A percentile compares a stretch with the other conserved stretches of the same genome.
These are phyloP conservation scores for Epichloe uncinata DNA, from an alignment of 2,329 filamentous ascomycete species.

Conservation along the genomic window DNA sequence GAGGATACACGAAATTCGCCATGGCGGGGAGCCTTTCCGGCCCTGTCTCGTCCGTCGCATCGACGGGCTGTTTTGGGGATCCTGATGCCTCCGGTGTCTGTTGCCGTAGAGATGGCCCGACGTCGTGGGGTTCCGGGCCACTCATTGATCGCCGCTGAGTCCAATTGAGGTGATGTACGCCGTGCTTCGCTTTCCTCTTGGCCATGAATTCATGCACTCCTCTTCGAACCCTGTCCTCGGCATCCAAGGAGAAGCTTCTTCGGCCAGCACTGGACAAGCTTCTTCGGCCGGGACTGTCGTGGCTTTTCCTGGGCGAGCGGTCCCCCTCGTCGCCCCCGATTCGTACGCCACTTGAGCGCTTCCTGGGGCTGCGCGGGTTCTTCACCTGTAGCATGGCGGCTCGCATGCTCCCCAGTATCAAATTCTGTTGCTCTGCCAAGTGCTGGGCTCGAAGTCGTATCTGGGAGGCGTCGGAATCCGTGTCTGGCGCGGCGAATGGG, in stretches of 20 bases:
- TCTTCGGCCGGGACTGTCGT: conserved; percentile 19
- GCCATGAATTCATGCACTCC: conserved; percentile 35
- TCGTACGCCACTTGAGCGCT: conserved; percentile 26
- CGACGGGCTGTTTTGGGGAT: background rate
- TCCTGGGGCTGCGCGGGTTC: conserved; percentile 11
- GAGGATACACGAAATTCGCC: conserved; percentile 22
- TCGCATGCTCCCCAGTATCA: conserved; percentile 26
- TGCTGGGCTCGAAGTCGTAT: conserved; percentile 57
- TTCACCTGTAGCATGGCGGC: conserved; percentile 17
- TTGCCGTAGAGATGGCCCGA: too few species aligned
- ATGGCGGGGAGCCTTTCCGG: conserved; percentile 19
- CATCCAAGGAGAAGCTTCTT: conserved; percentile 27
- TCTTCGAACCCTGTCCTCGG: conserved; percentile 33
- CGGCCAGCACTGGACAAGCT: conserved; percentile 21
- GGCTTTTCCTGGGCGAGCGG: conserved; percentile 22
- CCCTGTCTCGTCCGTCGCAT: background rate
- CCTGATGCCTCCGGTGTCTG: background rate
- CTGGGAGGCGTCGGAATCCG: conserved; percentile 49
- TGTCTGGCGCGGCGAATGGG: conserved; percentile 38
- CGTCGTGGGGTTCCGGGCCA: background rate
- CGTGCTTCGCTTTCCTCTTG: conserved; percentile 20
- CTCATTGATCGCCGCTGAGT: background rate
- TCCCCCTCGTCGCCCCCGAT: conserved; percentile 36
- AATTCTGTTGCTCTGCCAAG: conserved; percentile 50
- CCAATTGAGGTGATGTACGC: conserved; percentile 1